These are phyloP conservation scores for Tylopilus sp. DNA, from an alignment of 1,284 basidiomycete species.

Conservation along the genomic window DNA sequence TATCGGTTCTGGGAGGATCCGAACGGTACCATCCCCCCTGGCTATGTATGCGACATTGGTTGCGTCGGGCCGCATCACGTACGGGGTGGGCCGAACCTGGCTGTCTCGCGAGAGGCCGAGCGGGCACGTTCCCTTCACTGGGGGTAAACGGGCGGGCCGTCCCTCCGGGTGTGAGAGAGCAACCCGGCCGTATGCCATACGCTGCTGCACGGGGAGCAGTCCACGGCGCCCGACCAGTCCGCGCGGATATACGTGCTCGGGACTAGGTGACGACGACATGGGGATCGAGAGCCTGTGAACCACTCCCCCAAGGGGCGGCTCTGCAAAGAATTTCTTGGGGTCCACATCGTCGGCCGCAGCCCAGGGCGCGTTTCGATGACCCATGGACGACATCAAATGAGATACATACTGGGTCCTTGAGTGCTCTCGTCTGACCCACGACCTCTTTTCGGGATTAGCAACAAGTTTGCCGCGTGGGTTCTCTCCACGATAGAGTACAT, in stretches of 20 bases:
- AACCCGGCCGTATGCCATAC: constrained; percentile 11
- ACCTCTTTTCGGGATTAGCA: too few relatives aligned
- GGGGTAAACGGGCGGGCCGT: constrained; percentile 20
- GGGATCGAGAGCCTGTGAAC: constrained; percentile 28
- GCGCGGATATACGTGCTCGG: constrained; percentile 11
- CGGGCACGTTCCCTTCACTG: not conserved
- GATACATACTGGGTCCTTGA: constrained; percentile 23
- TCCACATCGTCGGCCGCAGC: constrained; percentile 13
- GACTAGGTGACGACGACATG: constrained; percentile 28
- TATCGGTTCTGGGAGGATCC: constrained; percentile 11
- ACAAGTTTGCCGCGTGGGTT: too few relatives aligned
- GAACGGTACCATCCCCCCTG: constrained; percentile 12
- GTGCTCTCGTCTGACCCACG: constrained; percentile 3
- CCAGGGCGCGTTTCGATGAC: not conserved
- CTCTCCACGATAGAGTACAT: not conserved
- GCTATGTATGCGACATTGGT: constrained; percentile 32
- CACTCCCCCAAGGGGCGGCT: constrained; percentile 26
- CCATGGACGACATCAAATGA: constrained; percentile 22
- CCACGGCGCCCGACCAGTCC: constrained; percentile 18
- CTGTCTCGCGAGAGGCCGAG: not conserved
- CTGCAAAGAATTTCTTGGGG: constrained; percentile 20
- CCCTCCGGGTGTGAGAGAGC: constrained; percentile 20
- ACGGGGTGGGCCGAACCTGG: constrained; percentile 19
- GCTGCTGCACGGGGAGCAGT: constrained; percentile 16
- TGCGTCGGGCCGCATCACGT: constrained; percentile 29